Conservation (phyloP, 306 rosid genomes). For the Cucumis hystrix region DNA sequence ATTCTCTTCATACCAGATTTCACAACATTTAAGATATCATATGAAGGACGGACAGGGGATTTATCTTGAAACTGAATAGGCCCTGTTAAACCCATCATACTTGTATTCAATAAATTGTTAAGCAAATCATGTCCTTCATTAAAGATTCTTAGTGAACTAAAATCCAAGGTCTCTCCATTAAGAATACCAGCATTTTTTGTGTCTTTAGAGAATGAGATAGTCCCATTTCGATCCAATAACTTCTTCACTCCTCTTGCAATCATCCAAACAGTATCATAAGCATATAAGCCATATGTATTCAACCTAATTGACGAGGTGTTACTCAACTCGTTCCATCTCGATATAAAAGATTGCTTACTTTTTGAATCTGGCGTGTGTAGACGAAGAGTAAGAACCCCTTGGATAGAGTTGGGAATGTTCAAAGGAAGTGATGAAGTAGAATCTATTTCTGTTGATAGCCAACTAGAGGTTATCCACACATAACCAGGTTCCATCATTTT, state of each 20-base stretch:
- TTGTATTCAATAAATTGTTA: constrained; percentile 20
- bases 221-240: constrained; percentile 29
- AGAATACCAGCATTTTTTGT: neutral
- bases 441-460: constrained; percentile 40
- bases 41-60: constrained; percentile 25
- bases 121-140: constrained; percentile 30
- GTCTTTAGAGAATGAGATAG: constrained; percentile 20
- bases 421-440: constrained; percentile 23
- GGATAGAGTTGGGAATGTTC: constrained; percentile 17
- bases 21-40: constrained; percentile 28
- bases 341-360: constrained; percentile 21
- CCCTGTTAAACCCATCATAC: constrained; percentile 30
- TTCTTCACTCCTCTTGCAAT: constrained; percentile 23
- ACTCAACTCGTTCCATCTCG: constrained; percentile 31
- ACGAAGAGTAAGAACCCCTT: constrained; percentile 41
- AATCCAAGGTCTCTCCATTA: constrained; percentile 18
- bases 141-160: constrained; percentile 25
- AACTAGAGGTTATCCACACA: constrained; percentile 40
- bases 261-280: constrained; percentile 46
- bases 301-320: constrained; percentile 35
- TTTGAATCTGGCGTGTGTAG: constrained; percentile 29
- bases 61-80: constrained; percentile 24
- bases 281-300: constrained; percentile 40
- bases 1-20: constrained; percentile 14
- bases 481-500: constrained; percentile 35